phyloP scores from a whole-genome alignment of 768 basidiomycete genomes.

The Agaricus subrufescens region DNA sequence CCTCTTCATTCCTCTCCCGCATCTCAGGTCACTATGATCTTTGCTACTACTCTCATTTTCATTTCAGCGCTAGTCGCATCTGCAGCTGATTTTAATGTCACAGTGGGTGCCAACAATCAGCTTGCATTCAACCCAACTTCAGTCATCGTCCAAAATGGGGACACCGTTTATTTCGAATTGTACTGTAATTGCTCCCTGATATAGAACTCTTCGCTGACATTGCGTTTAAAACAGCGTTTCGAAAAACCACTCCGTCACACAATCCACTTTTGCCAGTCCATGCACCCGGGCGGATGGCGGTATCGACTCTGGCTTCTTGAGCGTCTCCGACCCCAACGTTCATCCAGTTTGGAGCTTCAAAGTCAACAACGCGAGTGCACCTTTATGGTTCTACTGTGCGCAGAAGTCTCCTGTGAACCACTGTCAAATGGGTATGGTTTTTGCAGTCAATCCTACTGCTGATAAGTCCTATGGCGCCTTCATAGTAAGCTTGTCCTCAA shows the following conservation, averaged over 20 bases:
- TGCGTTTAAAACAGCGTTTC: conserved; percentile 20
- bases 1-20: no score
- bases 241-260: conserved; percentile 37
- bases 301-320: conserved; percentile 43
- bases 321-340: conserved; percentile 30
- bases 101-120: no score
- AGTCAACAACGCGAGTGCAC: conserved; percentile 21
- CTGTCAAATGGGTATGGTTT: conserved; percentile 49
- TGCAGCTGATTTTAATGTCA: no score
- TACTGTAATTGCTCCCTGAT: conserved; percentile 10
- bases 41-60: no score
- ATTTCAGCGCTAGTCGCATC: no score
- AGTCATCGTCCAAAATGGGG: conserved; percentile 29
- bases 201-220: background rate
- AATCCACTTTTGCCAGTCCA: conserved; percentile 34
- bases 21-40: no score
- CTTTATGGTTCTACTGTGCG: conserved; percentile 51
- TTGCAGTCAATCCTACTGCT: conserved; percentile 47
- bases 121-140: no score
- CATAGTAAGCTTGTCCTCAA: conserved; percentile 17
- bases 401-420: conserved; percentile 31
- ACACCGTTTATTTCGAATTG: conserved; percentile 44
- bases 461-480: conserved; percentile 38
- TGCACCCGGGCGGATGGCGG: conserved; percentile 27
- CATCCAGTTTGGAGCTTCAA: conserved; percentile 31